Evolutionary conservation across 1,284 basidiomycete genomes (phyloP).

Genomic region (Coniferiporia sulphurascens): DNA sequence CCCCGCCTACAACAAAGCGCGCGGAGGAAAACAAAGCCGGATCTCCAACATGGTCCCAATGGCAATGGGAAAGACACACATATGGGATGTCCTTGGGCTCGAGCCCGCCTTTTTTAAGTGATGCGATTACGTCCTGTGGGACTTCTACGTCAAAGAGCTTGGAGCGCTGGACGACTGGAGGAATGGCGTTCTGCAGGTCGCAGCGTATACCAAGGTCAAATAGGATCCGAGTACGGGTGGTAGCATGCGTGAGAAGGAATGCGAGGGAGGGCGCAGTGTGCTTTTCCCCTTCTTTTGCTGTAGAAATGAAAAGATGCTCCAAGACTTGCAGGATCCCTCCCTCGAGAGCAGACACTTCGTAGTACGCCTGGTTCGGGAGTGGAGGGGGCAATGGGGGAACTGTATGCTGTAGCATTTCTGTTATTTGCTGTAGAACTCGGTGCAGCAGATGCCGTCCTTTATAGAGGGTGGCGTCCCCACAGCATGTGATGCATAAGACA

Average conservation of each 20-base stretch:
- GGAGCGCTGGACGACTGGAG: constrained; percentile 13
- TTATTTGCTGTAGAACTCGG: background rate
- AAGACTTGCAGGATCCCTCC: constrained; percentile 17
- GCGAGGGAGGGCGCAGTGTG: constrained; percentile 18
- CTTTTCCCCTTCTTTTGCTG: constrained; percentile 4
- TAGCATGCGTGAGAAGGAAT: constrained; percentile 20
- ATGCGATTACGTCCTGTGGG: constrained; percentile 42
- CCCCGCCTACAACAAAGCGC: constrained; percentile 41
- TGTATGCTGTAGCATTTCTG: background rate
- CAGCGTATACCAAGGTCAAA: constrained; percentile 23
- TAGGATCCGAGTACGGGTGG: constrained; percentile 15
- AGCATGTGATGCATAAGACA: too few relatives aligned
- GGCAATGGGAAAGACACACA: constrained; percentile 48
- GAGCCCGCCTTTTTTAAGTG: constrained; percentile 44
- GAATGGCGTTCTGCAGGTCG: constrained; percentile 9
- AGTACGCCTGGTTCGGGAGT: constrained; percentile 16
- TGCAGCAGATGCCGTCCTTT: background rate
- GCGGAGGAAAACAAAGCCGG: constrained; percentile 40
- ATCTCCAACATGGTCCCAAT: constrained; percentile 44
- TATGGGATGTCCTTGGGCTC: constrained; percentile 34
- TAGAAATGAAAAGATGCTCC: constrained; percentile 7
- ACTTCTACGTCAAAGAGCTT: constrained; percentile 29
- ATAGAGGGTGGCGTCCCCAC: too few relatives aligned
- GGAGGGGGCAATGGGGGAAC: constrained; percentile 14
- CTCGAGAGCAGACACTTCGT: constrained; percentile 21